Evolutionary conservation across 257 asterid genomes (phyloP).

Genomic region (Solanum gandarillasii): DNA sequence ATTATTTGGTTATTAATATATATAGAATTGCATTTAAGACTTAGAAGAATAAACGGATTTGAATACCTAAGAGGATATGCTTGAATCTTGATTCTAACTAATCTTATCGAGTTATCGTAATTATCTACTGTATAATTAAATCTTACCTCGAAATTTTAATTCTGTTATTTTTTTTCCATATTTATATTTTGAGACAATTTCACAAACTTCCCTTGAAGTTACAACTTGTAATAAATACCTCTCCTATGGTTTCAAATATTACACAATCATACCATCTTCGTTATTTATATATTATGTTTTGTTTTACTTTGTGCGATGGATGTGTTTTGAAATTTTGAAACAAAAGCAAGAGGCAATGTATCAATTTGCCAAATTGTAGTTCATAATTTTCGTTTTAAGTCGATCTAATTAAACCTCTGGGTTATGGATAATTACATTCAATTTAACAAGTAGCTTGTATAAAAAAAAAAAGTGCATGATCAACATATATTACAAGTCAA

Average conservation of each 20-base stretch:
- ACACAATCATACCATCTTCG: background rate
- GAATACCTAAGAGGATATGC: background rate
- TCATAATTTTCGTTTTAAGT: background rate
- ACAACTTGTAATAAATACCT: background rate
- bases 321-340: no score
- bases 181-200: background rate
- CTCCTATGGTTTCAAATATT: background rate
- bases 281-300: no score
- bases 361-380: background rate
- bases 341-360: background rate
- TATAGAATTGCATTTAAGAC: background rate
- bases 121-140: background rate
- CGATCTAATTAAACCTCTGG: background rate
- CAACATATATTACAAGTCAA: background rate
- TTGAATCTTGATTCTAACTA: background rate
- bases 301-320: no score
- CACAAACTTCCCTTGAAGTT: background rate
- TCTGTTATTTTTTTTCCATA: background rate
- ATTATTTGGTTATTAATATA: background rate
- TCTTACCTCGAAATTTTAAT: background rate
- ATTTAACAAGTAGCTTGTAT: background rate
- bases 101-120: background rate
- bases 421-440: background rate
- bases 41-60: background rate
- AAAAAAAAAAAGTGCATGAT: background rate